These are phyloP conservation scores for Colletotrichum sp. DNA, from an alignment of 2,329 filamentous ascomycete species.

Conservation along the genomic window DNA sequence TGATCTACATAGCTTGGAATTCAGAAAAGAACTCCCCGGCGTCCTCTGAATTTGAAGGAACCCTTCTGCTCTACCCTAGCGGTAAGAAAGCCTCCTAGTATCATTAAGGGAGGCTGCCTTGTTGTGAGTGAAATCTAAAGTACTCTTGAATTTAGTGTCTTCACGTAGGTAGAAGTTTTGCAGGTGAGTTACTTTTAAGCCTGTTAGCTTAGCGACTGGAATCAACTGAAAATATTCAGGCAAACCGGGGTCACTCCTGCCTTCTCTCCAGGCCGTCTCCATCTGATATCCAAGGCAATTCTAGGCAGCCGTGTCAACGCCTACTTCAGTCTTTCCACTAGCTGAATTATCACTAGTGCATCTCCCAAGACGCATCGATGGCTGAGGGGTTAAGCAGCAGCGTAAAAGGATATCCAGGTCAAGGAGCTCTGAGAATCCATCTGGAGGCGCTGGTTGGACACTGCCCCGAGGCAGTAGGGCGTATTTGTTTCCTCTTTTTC, in stretches of 20 bases:
- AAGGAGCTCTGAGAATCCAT: not conserved
- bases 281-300: not conserved
- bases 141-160: too few relatives aligned
- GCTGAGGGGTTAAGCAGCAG: not conserved
- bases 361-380: not conserved
- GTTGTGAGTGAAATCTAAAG: too few relatives aligned
- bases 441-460: not conserved
- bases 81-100: too few relatives aligned
- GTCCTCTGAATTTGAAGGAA: too few relatives aligned
- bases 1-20: too few relatives aligned
- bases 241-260: not conserved
- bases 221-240: too few relatives aligned
- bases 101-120: too few relatives aligned
- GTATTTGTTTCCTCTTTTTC: not conserved
- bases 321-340: not conserved
- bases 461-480: too few relatives aligned
- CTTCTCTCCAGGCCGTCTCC: not conserved
- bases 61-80: too few relatives aligned
- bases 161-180: too few relatives aligned
- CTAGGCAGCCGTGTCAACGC: not conserved
- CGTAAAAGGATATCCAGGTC: not conserved
- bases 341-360: fast-evolving
- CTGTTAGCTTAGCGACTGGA: not conserved
- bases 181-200: not conserved
- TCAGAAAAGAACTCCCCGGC: too few relatives aligned